These are phyloP conservation scores for Teratosphaeria viscida DNA, from an alignment of 2,329 filamentous ascomycete genomes.

Conservation along the genomic window DNA sequence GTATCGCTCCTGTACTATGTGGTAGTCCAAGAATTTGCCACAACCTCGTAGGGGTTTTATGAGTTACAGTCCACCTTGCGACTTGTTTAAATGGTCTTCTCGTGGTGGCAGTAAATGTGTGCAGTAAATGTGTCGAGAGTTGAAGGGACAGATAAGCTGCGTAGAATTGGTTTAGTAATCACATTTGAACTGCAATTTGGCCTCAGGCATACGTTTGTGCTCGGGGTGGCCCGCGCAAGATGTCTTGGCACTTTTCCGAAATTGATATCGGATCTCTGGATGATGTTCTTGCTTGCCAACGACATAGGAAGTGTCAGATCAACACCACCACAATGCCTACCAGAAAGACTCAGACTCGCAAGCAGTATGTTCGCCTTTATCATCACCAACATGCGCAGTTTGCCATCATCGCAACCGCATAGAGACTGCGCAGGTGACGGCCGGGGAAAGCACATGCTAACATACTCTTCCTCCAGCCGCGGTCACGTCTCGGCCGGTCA, in stretches of 20 bases:
- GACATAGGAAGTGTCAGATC: constrained; percentile 3
- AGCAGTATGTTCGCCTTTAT: constrained; percentile 51
- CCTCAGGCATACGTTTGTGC: too few relatives aligned
- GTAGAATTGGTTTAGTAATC: too few relatives aligned
- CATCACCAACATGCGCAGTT: not conserved
- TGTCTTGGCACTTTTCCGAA: not conserved
- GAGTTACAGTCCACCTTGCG: too few relatives aligned
- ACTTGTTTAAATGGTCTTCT: too few relatives aligned
- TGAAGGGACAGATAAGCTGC: too few relatives aligned
- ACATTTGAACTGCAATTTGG: too few relatives aligned
- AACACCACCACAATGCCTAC: constrained; percentile 54
- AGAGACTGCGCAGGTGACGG: not conserved
- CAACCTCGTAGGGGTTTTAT: too few relatives aligned
- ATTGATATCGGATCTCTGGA: not conserved
- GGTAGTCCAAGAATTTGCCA: too few relatives aligned
- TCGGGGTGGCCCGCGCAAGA: too few relatives aligned
- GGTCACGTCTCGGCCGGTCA: constrained; percentile 97
- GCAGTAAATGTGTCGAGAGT: too few relatives aligned
- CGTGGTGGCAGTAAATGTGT: too few relatives aligned
- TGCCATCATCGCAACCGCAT: not conserved
- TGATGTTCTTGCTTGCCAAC: not conserved
- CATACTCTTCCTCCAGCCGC: constrained; percentile 48
- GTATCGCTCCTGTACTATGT: too few relatives aligned
- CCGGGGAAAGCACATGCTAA: constrained; percentile 8
- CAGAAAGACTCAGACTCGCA: constrained; percentile 64